These are phyloP conservation scores for Datisca glomerata DNA, from an alignment of 306 rosid genomes.

Conservation along the genomic window DNA sequence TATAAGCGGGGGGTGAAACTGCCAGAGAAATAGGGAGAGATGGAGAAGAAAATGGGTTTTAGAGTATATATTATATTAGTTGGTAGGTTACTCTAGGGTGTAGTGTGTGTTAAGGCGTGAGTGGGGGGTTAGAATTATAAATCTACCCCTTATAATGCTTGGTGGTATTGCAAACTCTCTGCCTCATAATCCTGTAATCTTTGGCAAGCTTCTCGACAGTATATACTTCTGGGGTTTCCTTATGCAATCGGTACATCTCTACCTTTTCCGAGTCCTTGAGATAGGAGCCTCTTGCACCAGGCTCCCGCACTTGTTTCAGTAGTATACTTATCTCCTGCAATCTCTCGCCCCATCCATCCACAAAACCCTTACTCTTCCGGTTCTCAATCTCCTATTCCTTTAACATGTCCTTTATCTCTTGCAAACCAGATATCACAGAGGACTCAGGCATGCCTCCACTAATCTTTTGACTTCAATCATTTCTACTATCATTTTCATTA, in stretches of 20 bases:
- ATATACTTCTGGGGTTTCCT: slow-evolving; percentile 59
- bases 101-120: no score
- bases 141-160: no score
- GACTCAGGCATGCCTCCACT: slow-evolving; percentile 11
- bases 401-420: slow-evolving; percentile 41
- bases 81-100: no score
- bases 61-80: no score
- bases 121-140: no score
- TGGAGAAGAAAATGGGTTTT: no score
- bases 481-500: no score
- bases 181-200: slow-evolving; percentile 89
- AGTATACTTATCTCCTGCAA: slow-evolving; percentile 34
- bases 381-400: slow-evolving; percentile 43
- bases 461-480: no score
- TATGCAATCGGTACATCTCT: slow-evolving; percentile 66
- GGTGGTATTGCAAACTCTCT: no score
- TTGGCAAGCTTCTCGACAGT: slow-evolving; percentile 65
- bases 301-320: slow-evolving; percentile 62
- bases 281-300: slow-evolving; percentile 81
- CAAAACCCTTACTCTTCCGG: slow-evolving; percentile 22
- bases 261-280: slow-evolving; percentile 80
- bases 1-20: no score
- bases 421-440: slow-evolving; percentile 23
- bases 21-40: no score
- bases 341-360: slow-evolving; percentile 44